Base-by-base conservation (phyloP, 257 asterid genomes). In the Lithospermum erythrorhizon region DNA sequence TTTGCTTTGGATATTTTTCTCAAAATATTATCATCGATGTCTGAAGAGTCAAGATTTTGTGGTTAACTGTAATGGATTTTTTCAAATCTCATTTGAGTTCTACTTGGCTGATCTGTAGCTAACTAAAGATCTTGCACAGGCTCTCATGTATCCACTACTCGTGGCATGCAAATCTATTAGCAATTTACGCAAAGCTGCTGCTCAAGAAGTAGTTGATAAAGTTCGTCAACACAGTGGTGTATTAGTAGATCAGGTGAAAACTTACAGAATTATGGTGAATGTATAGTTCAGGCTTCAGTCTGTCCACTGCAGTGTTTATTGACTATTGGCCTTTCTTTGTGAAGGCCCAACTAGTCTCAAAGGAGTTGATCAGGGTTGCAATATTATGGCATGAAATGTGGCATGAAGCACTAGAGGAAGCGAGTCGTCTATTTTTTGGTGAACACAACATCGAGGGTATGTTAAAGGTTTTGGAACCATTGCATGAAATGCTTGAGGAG, bases 321-420 rank as follows among this genome's bases (percentile, higher is more conserved):
- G 68, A 82, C 68, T 55, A 37, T 53, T 47, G 66, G 21, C 59
- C 67, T 75, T 72, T 61, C 59, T 65, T 59, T 68, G 65, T 65
- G 24, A 73, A 93, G 98, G 99, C 99, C 52, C 97, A 89, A 87
- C 99, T 93, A 58, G 96, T 93, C 61, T 93, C 99, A 9, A 83
- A 79, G 66, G 99, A 93, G 87, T 84, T 93, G 83, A 84, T 93
- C 55, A 85, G 99, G 75, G 96, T 93, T 60, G 97, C 99, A 58
- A 93, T 93, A 76, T 94, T 93, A 65, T 93, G 96, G 99, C 99
- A 89, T 78, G 99, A 93, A 81, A 80, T 80, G 96, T 93, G 97
- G 99, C 99, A 93, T 65, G 97, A 89, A 73, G 97, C 85, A 61
- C 74, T 93, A 72, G 99, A 93, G 80, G 97, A 93, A 83, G 99